Evolutionary conservation across 2,329 filamentous ascomycete genomes (phyloP), one percentile per base, ranked within the genome.

Genomic region (Penicillium sp.): DNA sequence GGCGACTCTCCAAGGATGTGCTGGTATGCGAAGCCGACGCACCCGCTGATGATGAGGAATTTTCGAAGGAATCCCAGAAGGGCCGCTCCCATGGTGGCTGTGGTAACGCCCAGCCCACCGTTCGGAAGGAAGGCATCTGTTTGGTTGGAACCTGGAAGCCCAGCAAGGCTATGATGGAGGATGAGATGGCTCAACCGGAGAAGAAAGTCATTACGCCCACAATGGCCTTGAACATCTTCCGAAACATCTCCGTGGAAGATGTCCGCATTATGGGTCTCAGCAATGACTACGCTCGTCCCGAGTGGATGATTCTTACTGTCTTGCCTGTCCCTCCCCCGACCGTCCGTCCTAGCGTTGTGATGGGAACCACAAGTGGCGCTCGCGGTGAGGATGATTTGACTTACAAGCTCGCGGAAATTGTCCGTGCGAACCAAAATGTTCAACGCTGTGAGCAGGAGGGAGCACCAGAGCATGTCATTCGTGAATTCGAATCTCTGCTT

Each of bases 371-470:
- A 50, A 90, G 90, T 62, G 94, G 94, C 60, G 87, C 93, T 80
- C 89, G 94, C 60, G 94, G 94, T 71, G 94, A 99, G 77, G 94
- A 99, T 73, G 95, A 99, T 81, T 83, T 99, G 82, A 99, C 94
- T 0, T 99, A 97, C 83, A 99, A 99, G 78, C 81, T 99, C 32
- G 92, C 92, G 68, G 94, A 99, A 75, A 97, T 99, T 67, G 94
- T 99, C 65, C 91, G 94, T 63, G 93, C 94, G 65, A 99, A 99
- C 77, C 88, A 89, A 65, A 97, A 96, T 66, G 92, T 99, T 54
- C 87, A 90, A 64, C 88, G 94, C 64, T 94, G 91, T 57, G 90
- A 96, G 67, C 86, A 90, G 56, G 91, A 97, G 73, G 94, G 94
- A 54, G 92, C 92, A 4, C 91, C 94, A 1, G 87, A 90, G 60